A percentile compares a stretch with the other conserved stretches of the same genome.
phyloP scores from a whole-genome alignment of 2,329 filamentous ascomycete species.

The Fusarium liriodendri region DNA sequence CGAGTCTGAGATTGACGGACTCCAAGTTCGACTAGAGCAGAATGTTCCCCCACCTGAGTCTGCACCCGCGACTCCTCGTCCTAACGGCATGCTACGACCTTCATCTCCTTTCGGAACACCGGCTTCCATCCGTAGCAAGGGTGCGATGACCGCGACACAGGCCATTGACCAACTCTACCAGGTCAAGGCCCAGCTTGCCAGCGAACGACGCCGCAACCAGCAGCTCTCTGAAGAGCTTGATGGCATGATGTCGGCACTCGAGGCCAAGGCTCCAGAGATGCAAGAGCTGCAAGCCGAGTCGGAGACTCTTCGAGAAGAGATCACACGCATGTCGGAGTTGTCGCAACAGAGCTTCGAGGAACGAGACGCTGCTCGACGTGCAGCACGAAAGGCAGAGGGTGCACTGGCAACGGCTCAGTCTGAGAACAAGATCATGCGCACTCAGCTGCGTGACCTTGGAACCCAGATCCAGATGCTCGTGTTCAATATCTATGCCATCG shows the following conservation, averaged over 20 bases:
- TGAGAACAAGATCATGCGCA: constrained; percentile 83
- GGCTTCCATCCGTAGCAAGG: constrained; percentile 66
- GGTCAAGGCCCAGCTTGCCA: constrained; percentile 77
- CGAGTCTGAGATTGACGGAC: constrained; percentile 64
- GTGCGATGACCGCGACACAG: constrained; percentile 69
- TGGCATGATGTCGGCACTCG: constrained; percentile 85
- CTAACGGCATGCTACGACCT: constrained; percentile 67
- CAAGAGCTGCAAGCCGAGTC: constrained; percentile 87
- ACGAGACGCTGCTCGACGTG: constrained; percentile 81
- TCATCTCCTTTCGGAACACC: constrained; percentile 73
- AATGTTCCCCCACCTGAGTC: constrained; percentile 56
- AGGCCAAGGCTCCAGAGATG: constrained; percentile 88
- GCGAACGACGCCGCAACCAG: constrained; percentile 78
- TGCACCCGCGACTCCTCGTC: constrained; percentile 69
- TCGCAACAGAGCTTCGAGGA: constrained; percentile 86
- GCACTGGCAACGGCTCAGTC: constrained; percentile 71
- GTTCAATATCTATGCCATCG: constrained; percentile 84
- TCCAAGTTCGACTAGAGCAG: constrained; percentile 62
- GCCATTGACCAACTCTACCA: constrained; percentile 73
- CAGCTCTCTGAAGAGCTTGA: constrained; percentile 83
- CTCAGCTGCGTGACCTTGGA: constrained; percentile 89
- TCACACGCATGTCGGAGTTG: constrained; percentile 85
- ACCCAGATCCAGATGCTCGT: constrained; percentile 91
- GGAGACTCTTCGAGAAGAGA: constrained; percentile 81
- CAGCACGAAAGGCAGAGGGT: constrained; percentile 81